Evolutionary conservation across 192 early-diverging fungal genomes (phyloP).

Genomic region (Coemansia sp.): DNA sequence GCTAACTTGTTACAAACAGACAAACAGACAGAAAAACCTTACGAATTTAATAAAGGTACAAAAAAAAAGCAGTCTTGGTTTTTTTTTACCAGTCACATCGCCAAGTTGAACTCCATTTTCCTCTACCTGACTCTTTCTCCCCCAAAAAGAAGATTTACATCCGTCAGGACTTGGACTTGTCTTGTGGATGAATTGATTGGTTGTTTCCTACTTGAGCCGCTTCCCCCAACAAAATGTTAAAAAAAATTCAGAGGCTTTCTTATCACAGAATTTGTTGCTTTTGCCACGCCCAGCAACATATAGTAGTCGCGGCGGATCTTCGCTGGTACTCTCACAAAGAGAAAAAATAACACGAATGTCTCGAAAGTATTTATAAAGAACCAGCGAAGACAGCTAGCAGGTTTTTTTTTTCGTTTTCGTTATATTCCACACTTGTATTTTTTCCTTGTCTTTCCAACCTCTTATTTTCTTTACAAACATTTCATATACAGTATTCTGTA

Average conservation of each 20-base stretch:
- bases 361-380: conserved; percentile 11
- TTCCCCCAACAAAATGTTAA: not conserved
- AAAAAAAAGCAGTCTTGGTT: not conserved
- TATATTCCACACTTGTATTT: conserved; percentile 16
- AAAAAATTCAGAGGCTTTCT: not conserved
- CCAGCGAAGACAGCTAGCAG: not conserved
- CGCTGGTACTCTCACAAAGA: too few species aligned
- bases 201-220: too few species aligned
- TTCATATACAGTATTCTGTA: not conserved
- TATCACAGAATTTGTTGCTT: conserved; percentile 1
- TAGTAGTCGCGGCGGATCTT: too few species aligned
- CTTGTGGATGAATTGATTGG: too few species aligned
- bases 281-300: too few species aligned
- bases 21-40: too few species aligned
- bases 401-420: too few species aligned
- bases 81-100: too few species aligned
- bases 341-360: too few species aligned
- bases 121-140: not conserved
- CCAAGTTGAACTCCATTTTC: not conserved
- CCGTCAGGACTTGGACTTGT: not conserved
- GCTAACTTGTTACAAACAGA: too few species aligned
- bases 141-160: not conserved
- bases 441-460: conserved; percentile 16
- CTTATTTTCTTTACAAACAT: not conserved
- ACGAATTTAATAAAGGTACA: too few species aligned